Base-by-base conservation (phyloP, 1,284 basidiomycete species). In the Schizophyllum commune region DNA sequence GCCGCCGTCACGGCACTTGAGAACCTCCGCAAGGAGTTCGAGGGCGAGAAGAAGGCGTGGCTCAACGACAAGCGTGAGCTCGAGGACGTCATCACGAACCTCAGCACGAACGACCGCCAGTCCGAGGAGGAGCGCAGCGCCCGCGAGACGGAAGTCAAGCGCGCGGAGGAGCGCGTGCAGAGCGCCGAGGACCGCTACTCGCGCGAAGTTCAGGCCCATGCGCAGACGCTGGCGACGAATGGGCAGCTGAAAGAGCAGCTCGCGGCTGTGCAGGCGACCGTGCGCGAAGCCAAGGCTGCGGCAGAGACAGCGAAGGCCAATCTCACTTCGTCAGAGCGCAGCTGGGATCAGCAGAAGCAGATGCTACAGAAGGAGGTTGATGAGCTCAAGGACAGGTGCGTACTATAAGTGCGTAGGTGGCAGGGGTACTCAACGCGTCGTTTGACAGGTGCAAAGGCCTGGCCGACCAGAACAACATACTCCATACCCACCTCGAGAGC, bases 401-500 rank as follows among this genome's bases (percentile, higher is more conserved):
- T 62, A 13, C 56, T 58, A 53, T 56, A 56, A 53, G 27, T 27
- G 27, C 27, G 27, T 27, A 5, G 20, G 52, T 32, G 54, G 22
- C 32, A 56, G 1, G 62, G 22, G 57, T 53, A 56, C 52, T 58
- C n/a, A 56, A 15, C 47, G 56, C 9, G 33, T 32, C 13, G n/a
- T 57, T 47, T 47, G 59, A 27, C 64, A 92, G 92, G 27, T 86
- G 80, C 69, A 85, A 88, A 67, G 92, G 93, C 67, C 78, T 96
- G 19, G 78, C 80, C 1, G 78, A 85, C 27, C 94, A 96, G 70
- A 96, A 96, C 70, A 73, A 79, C 7, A 78, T 91, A 17, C 81
- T 96, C 9, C 92, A 94, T 69, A 82, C 89, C 62, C 92, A 95
- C 68, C 83, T 96, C 17, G 93, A 96, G 67, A 85, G 84, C n/a